These are phyloP conservation scores for Zygotorulaspora sp. DNA, from an alignment of 805 yeast species.

Conservation along the genomic window DNA sequence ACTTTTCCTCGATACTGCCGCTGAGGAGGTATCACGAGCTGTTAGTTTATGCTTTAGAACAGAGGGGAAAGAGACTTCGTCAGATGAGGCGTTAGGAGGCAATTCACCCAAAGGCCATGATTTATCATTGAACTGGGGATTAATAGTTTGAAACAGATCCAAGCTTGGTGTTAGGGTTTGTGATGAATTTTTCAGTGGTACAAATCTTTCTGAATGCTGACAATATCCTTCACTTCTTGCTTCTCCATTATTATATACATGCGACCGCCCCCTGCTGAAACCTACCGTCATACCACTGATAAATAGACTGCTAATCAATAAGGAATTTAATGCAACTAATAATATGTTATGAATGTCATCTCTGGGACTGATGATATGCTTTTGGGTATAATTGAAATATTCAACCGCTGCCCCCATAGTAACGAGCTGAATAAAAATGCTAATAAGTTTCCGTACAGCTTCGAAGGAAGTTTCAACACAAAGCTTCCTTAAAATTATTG, in stretches of 20 bases:
- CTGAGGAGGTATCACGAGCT: slow-evolving; percentile 5
- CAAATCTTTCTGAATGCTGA: slow-evolving; percentile 17
- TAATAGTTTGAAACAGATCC: slow-evolving; percentile 17
- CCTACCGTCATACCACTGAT: slow-evolving; percentile 24
- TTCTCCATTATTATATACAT: slow-evolving; percentile 1
- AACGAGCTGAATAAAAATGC: slow-evolving; percentile 17
- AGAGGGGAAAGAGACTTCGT: slow-evolving; percentile 24
- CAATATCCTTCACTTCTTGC: slow-evolving; percentile 5
- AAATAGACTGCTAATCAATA: slow-evolving; percentile 21
- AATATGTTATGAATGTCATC: slow-evolving; percentile 14
- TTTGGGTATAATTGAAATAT: slow-evolving; percentile 18
- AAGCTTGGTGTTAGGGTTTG: slow-evolving; percentile 34
- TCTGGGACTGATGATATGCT: slow-evolving; percentile 2
- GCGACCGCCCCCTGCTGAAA: background rate
- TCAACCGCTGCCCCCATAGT: slow-evolving; percentile 21
- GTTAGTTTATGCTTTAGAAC: slow-evolving; percentile 25
- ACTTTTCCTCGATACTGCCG: slow-evolving; percentile 3
- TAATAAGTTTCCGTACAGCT: slow-evolving; percentile 1
- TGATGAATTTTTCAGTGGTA: slow-evolving; percentile 31
- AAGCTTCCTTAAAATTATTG: slow-evolving; percentile 1
- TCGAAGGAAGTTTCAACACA: background rate
- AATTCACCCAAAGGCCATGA: slow-evolving; percentile 8
- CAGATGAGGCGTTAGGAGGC: slow-evolving; percentile 12
- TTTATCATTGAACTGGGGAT: slow-evolving; percentile 2
- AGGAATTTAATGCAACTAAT: slow-evolving; percentile 19